phyloP scores from a whole-genome alignment of 2,329 filamentous ascomycete genomes.

The Diplodia seriata region DNA sequence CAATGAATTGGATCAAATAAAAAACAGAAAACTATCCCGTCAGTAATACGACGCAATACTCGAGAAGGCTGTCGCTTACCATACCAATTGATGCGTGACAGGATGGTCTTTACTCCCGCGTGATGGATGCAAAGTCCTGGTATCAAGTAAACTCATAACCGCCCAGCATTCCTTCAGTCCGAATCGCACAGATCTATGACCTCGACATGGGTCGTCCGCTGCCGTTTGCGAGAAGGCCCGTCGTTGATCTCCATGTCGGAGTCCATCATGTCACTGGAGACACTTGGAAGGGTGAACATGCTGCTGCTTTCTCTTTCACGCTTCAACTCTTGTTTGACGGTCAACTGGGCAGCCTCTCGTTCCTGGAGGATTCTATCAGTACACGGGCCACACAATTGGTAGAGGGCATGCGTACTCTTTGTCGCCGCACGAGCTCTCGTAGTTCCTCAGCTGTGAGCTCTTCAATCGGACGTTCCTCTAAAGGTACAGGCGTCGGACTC shows the following conservation, averaged over 20 bases:
- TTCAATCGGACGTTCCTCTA: slow-evolving; percentile 38
- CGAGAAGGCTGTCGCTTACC: background rate
- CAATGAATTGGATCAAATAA: background rate
- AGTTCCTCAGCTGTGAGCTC: slow-evolving; percentile 39
- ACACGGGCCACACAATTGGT: background rate
- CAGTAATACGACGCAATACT: background rate
- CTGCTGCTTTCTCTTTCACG: slow-evolving; percentile 13
- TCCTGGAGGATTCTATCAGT: background rate
- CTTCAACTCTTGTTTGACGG: slow-evolving; percentile 12
- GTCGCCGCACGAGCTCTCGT: slow-evolving; percentile 37
- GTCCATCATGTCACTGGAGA: slow-evolving; percentile 15
- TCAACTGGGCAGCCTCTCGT: background rate
- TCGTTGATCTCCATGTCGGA: slow-evolving; percentile 20
- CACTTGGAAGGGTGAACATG: slow-evolving; percentile 1
- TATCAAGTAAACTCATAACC: background rate
- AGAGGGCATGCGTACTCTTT: slow-evolving; percentile 33
- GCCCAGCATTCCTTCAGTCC: slow-evolving; percentile 2
- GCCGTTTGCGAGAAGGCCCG: slow-evolving; percentile 14
- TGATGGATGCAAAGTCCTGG: background rate
- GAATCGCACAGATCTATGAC: slow-evolving; percentile 22
- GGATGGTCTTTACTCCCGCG: background rate
- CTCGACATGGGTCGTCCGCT: slow-evolving; percentile 6
- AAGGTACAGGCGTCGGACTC: slow-evolving; percentile 39
- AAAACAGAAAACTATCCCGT: background rate
- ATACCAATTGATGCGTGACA: background rate